phyloP scores from a whole-genome alignment of 2,329 filamentous ascomycete genomes.

The Nannizzia gypsea region DNA sequence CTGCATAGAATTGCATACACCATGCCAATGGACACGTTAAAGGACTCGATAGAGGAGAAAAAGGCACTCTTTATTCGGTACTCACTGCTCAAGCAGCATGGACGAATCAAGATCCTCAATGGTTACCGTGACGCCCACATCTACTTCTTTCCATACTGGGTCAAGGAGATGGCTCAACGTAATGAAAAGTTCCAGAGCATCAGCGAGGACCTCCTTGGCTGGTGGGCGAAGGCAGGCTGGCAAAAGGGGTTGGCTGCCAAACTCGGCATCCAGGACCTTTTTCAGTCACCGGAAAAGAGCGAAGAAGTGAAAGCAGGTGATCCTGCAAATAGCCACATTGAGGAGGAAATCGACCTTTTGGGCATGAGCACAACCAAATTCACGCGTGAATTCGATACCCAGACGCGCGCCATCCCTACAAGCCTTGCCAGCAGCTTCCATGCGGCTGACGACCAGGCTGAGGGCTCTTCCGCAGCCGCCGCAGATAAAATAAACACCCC shows the following conservation, averaged over 20 bases:
- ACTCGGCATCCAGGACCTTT: slow-evolving; percentile 56
- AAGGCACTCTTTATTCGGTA: slow-evolving; percentile 58
- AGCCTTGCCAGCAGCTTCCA: slow-evolving; percentile 10
- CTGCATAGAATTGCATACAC: slow-evolving; percentile 73
- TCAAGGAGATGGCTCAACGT: slow-evolving; percentile 66
- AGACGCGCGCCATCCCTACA: slow-evolving; percentile 12
- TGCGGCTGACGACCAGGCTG: slow-evolving; percentile 7
- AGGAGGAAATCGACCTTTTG: slow-evolving; percentile 45
- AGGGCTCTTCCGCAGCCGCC: slow-evolving; percentile 3
- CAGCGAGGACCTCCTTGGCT: slow-evolving; percentile 81
- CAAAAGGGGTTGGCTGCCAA: slow-evolving; percentile 70
- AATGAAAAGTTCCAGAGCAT: slow-evolving; percentile 80
- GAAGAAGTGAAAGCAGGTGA: slow-evolving; percentile 33
- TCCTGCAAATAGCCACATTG: slow-evolving; percentile 27
- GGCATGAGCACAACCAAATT: slow-evolving; percentile 43
- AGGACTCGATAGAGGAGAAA: slow-evolving; percentile 66
- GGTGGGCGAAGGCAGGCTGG: slow-evolving; percentile 94
- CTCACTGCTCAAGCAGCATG: slow-evolving; percentile 60
- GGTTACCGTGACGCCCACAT: slow-evolving; percentile 85
- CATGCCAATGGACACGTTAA: slow-evolving; percentile 78
- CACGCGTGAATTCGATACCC: slow-evolving; percentile 9
- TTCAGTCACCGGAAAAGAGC: slow-evolving; percentile 37
- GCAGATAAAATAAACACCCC: slow-evolving; percentile 44
- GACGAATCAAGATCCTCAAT: slow-evolving; percentile 66
- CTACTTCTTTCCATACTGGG: slow-evolving; percentile 87